These are phyloP conservation scores for Saccharomycopsis crataegensis DNA, from an alignment of 1,139 yeast species.

Conservation along the genomic window DNA sequence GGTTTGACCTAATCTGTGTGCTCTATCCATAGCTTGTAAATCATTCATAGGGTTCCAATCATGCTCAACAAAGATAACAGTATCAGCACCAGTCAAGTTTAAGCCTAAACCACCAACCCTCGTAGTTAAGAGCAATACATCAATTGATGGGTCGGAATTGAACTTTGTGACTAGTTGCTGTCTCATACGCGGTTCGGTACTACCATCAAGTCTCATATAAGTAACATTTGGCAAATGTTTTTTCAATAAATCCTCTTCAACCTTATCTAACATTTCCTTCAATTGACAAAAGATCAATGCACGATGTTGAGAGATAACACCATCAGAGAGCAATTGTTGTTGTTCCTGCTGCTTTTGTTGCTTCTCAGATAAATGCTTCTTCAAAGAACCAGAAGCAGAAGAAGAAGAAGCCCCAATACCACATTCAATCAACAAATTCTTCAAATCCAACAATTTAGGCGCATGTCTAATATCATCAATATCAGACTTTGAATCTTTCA, in stretches of 20 bases:
- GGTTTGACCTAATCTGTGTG: slow-evolving; percentile 96
- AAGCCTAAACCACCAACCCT: slow-evolving; percentile 98
- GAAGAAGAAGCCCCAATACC: slow-evolving; percentile 74
- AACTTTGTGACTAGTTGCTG: slow-evolving; percentile 88
- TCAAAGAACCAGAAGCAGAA: slow-evolving; percentile 18
- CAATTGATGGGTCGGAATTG: slow-evolving; percentile 95
- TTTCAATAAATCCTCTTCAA: slow-evolving; percentile 78
- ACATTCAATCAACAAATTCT: slow-evolving; percentile 79
- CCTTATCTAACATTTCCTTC: slow-evolving; percentile 96
- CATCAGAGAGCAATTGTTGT: slow-evolving; percentile 44
- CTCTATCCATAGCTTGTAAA: slow-evolving; percentile 98
- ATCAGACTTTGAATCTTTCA: slow-evolving; percentile 51
- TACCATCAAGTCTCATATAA: slow-evolving; percentile 91
- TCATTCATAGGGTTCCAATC: slow-evolving; percentile 99
- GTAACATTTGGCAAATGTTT: slow-evolving; percentile 87
- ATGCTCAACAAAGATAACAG: slow-evolving; percentile 96
- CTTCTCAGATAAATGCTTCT: slow-evolving; percentile 26
- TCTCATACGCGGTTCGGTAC: slow-evolving; percentile 87
- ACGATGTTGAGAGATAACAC: slow-evolving; percentile 90
- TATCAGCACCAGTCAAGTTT: slow-evolving; percentile 96
- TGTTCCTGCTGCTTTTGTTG: slow-evolving; percentile 27
- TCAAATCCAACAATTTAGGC: slow-evolving; percentile 81
- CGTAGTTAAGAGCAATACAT: slow-evolving; percentile 82
- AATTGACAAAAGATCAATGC: slow-evolving; percentile 94
- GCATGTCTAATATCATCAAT: slow-evolving; percentile 75